These are phyloP conservation scores for Lactarius hatsudake DNA, from an alignment of 768 basidiomycete species.

Conservation along the genomic window DNA sequence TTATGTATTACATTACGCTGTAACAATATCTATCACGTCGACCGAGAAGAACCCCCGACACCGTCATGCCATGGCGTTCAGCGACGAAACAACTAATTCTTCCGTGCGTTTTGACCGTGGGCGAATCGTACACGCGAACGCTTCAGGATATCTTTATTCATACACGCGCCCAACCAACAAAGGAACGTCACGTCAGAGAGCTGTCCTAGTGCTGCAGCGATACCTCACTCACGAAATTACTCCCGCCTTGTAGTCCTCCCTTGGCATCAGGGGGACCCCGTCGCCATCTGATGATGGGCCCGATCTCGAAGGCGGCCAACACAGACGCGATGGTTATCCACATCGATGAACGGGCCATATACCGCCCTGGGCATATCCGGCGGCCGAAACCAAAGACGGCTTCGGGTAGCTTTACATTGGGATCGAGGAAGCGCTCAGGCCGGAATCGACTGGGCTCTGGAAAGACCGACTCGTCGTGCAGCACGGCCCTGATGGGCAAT, in stretches of 20 bases:
- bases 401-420: constrained; percentile 6
- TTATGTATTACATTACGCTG: background rate
- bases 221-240: constrained; percentile 19
- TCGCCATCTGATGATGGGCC: background rate
- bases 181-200: background rate
- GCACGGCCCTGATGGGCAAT: constrained; percentile 15
- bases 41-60: background rate
- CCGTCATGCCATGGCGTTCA: background rate
- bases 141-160: constrained; percentile 24
- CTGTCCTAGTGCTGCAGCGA: background rate
- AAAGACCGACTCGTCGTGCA: constrained; percentile 18
- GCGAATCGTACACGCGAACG: constrained; percentile 30
- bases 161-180: background rate
- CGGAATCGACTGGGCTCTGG: constrained; percentile 20
- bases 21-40: background rate
- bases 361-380: constrained; percentile 22
- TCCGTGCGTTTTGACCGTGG: constrained; percentile 24
- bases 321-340: constrained; percentile 20
- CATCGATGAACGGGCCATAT: constrained; percentile 23
- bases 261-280: constrained; percentile 8
- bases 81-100: constrained; percentile 22
- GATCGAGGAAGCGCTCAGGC: constrained; percentile 24
- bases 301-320: constrained; percentile 18
- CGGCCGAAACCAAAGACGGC: constrained; percentile 24
- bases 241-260: constrained; percentile 16